Base-by-base conservation (phyloP, 208 protist species). In the Kentomonas sorsogonicus region DNA sequence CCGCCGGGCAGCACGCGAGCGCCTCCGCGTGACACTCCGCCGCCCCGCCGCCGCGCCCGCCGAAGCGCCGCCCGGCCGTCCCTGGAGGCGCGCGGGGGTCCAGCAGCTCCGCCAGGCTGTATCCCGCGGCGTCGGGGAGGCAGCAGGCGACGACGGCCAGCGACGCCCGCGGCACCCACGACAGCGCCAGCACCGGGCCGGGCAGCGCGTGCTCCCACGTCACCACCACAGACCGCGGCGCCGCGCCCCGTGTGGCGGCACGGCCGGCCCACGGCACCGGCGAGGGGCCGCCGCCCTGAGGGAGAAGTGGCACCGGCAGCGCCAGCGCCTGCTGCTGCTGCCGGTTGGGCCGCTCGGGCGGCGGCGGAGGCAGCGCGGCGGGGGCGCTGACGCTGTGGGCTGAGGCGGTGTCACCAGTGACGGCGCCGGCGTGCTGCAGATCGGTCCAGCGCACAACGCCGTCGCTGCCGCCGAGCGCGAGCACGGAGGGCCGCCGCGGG, bases 91-190 rank as follows among this genome's bases (percentile, higher is more conserved):
- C 58, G 10, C 83, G 83, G 23, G 86, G 31, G 65, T 91, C 83
- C n/a, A 91, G 70, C 45, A 87, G 63, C 52, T n/a, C n/a, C n/a
- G 82, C 72, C 10, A 71, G 75, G 50, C 72, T 78, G 66, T 72
- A 87, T 22, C 79, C 83, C 0, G 70, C 52, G 18, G 62, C 77
- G 56, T 83, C 78, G 29, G 50, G 60, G 5, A 71, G 71, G 5
- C 69, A 60, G 0, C 77, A 72, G 0, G 79, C 83, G 16, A 86
- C 74, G 11, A 86, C 79, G 3, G 66, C 74, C n/a, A 72, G 57
- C 51, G 81, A 74, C 3, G 69, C 77, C 59, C 66, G 59, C 22
- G 83, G 74, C 45, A 87, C 69, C 83, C 83, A 91, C 53, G 85
- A 79, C 25, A 91, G 38, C 18, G 72, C 77, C 31, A 79, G 79